Evolutionary conservation across 2,329 filamentous ascomycete species (phyloP).

Genomic region (Didymellaceae sp.): DNA sequence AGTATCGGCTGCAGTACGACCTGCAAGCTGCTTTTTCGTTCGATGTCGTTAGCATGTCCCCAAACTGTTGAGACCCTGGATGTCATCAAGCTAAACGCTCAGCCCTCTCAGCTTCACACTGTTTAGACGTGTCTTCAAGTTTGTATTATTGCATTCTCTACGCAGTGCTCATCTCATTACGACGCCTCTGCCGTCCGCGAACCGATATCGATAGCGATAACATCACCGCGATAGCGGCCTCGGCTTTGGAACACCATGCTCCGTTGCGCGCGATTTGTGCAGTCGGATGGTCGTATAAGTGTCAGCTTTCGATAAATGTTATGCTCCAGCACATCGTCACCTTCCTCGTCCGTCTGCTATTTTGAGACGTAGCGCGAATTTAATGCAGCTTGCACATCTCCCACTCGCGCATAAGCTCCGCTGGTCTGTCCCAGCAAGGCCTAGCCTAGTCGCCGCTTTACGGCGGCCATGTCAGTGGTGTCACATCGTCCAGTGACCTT

Average conservation of each 20-base stretch:
- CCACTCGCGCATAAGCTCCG: conserved; percentile 37
- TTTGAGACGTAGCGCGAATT: conserved; percentile 40
- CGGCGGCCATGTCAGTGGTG: conserved; percentile 15
- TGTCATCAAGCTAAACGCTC: not conserved
- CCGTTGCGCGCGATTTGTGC: conserved; percentile 32
- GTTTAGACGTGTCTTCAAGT: not conserved
- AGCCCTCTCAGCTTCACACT: not conserved
- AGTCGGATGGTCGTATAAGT: conserved; percentile 36
- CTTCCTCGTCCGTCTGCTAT: conserved; percentile 38
- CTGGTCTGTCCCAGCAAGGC: conserved; percentile 27
- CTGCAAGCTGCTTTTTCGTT: conserved; percentile 9
- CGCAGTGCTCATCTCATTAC: conserved; percentile 13
- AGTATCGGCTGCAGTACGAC: conserved; percentile 11
- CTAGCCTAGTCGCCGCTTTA: conserved; percentile 41
- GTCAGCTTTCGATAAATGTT: conserved; percentile 45
- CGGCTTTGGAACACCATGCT: conserved; percentile 1
- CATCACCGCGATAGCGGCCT: conserved; percentile 1
- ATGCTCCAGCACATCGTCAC: conserved; percentile 29
- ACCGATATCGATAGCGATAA: conserved; percentile 27
- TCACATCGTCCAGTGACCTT: conserved; percentile 31
- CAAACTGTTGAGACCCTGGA: conserved; percentile 8
- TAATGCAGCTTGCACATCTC: conserved; percentile 42
- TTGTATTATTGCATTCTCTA: not conserved
- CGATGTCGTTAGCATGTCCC: conserved; percentile 1
- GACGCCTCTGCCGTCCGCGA: conserved; percentile 7